Evolutionary conservation across 1,284 basidiomycete species (phyloP).

Genomic region (Polyporus tsugae): DNA sequence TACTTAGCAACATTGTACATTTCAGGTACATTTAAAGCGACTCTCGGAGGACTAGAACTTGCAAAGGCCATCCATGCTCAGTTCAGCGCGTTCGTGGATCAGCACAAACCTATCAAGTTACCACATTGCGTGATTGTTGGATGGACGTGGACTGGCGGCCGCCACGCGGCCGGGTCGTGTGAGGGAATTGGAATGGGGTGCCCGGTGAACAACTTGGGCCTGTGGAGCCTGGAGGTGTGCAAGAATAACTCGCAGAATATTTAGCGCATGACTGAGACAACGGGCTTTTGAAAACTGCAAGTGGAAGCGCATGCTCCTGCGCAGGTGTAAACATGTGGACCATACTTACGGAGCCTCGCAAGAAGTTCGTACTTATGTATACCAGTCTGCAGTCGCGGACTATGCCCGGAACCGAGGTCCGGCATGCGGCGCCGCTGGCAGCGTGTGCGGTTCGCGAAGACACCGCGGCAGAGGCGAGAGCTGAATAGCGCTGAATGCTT

Average conservation of each 20-base stretch:
- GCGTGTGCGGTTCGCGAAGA: background rate
- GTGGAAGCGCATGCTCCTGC: no score
- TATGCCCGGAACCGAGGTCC: background rate
- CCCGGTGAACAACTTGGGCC: background rate
- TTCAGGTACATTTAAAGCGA: background rate
- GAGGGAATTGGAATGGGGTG: background rate
- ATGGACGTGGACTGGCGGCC: background rate
- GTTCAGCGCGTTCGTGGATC: background rate
- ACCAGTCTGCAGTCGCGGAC: background rate
- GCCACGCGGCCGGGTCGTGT: background rate
- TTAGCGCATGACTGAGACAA: background rate
- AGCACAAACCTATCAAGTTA: background rate
- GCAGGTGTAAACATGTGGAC: no score
- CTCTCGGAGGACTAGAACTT: background rate
- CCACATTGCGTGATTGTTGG: background rate
- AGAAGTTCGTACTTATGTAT: no score
- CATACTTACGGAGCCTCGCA: no score
- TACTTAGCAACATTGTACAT: no score
- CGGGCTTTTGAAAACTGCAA: background rate
- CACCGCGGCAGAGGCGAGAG: background rate
- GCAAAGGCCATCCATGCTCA: background rate
- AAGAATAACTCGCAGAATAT: background rate
- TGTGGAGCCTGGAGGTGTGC: background rate
- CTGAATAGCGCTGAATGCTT: background rate
- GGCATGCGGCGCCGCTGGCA: no score